A percentile compares a stretch with the other conserved stretches of the same genome.
phyloP scores from a whole-genome alignment of 2,329 filamentous ascomycete genomes.

The Ploettnerulaceae sp. region DNA sequence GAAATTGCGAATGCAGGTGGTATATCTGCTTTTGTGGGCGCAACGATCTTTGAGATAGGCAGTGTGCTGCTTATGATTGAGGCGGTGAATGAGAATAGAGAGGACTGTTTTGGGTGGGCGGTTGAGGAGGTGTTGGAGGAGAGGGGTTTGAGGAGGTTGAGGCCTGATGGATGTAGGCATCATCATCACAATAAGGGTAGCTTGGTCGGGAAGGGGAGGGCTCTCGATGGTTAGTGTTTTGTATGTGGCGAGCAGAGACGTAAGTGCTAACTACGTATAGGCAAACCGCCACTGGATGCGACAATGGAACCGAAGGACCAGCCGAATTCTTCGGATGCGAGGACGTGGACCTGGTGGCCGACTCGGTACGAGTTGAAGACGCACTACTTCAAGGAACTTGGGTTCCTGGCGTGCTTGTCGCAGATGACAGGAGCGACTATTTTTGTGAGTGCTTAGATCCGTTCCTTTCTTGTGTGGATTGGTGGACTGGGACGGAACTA shows the following conservation, averaged over 20 bases:
- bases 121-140: constrained; percentile 45
- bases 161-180: constrained; percentile 35
- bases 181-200: constrained; percentile 39
- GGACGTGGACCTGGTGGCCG: constrained; percentile 56
- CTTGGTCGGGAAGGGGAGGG: constrained; percentile 34
- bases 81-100: constrained; percentile 61
- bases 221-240: constrained; percentile 13
- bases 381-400: constrained; percentile 57
- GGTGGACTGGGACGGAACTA: too few species aligned
- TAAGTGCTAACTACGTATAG: constrained; percentile 10
- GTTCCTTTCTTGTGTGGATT: background rate
- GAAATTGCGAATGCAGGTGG: constrained; percentile 53
- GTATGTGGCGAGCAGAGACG: too few species aligned
- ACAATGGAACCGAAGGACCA: constrained; percentile 16
- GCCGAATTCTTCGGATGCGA: constrained; percentile 14
- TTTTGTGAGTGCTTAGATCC: constrained; percentile 37
- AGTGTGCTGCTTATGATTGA: constrained; percentile 60
- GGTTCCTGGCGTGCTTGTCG: constrained; percentile 54
- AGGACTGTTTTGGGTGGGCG: constrained; percentile 66
- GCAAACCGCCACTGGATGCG: constrained; percentile 16
- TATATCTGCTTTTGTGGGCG: constrained; percentile 61
- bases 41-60: constrained; percentile 61
- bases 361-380: constrained; percentile 49
- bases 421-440: constrained; percentile 56
- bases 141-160: constrained; percentile 21